phyloP scores from a whole-genome alignment of 2,329 filamentous ascomycete genomes.

The Elsinoe batatas region DNA sequence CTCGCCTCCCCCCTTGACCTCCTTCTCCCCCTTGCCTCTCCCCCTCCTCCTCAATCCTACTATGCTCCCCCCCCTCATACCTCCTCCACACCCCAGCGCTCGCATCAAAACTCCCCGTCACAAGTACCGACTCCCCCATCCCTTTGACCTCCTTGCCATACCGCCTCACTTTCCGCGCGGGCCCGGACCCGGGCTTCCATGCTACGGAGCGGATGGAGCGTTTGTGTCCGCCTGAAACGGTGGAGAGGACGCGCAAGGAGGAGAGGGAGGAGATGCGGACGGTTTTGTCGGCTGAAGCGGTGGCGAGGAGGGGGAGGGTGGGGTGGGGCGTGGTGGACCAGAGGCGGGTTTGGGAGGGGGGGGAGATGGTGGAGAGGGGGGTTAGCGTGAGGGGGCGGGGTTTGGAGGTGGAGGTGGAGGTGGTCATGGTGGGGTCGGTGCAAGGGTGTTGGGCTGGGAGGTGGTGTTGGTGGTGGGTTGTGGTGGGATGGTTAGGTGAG shows the following conservation, averaged over 20 bases:
- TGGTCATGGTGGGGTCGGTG: background rate
- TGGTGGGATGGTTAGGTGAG: too few relatives aligned
- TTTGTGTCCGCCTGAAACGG: slow-evolving; percentile 77
- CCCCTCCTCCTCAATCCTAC: background rate
- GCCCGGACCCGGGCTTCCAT: slow-evolving; percentile 63
- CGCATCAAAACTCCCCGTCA: slow-evolving; percentile 88
- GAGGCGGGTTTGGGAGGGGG: slow-evolving; percentile 52
- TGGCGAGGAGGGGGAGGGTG: slow-evolving; percentile 76
- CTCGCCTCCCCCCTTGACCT: slow-evolving; percentile 14
- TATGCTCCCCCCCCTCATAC: slow-evolving; percentile 48
- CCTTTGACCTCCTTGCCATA: slow-evolving; percentile 24
- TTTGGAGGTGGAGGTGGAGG: background rate
- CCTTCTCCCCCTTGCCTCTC: slow-evolving; percentile 25
- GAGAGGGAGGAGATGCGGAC: slow-evolving; percentile 83
- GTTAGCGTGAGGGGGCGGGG: background rate
- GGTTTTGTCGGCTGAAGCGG: slow-evolving; percentile 73
- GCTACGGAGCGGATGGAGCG: slow-evolving; percentile 75
- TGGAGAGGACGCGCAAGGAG: slow-evolving; percentile 67
- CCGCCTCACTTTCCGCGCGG: slow-evolving; percentile 1
- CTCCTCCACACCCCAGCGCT: slow-evolving; percentile 60
- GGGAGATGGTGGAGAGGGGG: slow-evolving; percentile 43
- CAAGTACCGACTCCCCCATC: slow-evolving; percentile 61
- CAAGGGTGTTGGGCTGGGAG: background rate
- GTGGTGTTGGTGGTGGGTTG: background rate
- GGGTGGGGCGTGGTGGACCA: slow-evolving; percentile 85